Evolutionary conservation across 2,329 filamentous ascomycete species (phyloP), one percentile per base, ranked within the genome.

Genomic region (Venturia pyrina): DNA sequence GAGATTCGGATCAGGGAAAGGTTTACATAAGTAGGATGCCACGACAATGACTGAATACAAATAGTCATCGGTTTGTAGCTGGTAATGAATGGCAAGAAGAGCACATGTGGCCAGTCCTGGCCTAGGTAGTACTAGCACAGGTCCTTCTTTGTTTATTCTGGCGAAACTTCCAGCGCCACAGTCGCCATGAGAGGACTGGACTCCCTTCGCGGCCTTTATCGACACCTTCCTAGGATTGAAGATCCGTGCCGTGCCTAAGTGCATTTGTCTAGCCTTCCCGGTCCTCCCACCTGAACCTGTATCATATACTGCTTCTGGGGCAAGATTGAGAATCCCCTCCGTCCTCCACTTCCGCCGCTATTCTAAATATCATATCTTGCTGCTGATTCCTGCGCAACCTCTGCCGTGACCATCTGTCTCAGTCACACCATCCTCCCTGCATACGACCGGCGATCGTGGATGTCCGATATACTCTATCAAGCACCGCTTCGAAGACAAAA

Each of bases 391-490:
- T 28, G 48, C 48, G 48, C 48, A 37, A 34, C 53, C 10, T 40
- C 37, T 59, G 15, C 53, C 32, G 32, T 59, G 21, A 34, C 11
- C 28, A 37, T n/a, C 32, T 28, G 21, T 10, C 21, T 17, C 48
- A 53, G 28, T 37, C 15, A n/a, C 67, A 65, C 21, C 21, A 50
- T 41, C 24, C 21, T 67, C 69, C 32, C 21, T 59, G 34, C n/a
- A 28, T 32, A 50, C 40, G 8, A 44, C 24, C 34, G 60, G 19
- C 32, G 44, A 19, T 1, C 17, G 44, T 34, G 44, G 37, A 43
- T 62, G 40, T 62, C 13, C 60, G 13, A 24, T 21, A 62, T 40
- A 44, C 60, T 13, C 24, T 43, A 32, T 28, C 34, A 40, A 61
- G 34, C 34, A 40, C 21, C 56, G 56, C 56, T 41, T 41, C 21